Base-by-base conservation (phyloP, 306 rosid genomes). In the Ammopiptanthus mongolicus region DNA sequence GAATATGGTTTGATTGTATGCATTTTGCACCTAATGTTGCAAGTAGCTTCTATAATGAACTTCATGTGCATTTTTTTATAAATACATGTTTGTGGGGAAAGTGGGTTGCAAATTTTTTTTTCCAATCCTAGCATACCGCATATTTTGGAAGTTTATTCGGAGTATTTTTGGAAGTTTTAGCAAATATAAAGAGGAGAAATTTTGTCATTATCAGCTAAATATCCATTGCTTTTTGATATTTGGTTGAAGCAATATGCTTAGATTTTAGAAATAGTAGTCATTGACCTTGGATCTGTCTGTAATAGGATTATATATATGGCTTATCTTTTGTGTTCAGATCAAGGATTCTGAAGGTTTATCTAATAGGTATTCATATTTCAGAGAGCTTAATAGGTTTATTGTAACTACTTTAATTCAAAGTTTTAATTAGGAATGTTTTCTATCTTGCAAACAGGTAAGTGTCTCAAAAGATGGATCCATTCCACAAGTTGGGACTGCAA, bases 301-400 rank as follows among this genome's bases (percentile, higher is more conserved):
- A 17, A 57, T 2, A 66, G 12, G 37, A 80, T 65, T 73, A 36
- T 31, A 21, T 52, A 17, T 3, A 21, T 31, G 10, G 18, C 33
- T 29, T 71, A 52, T 71, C 39, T 71, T 42, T 78, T 71, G 58
- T 59, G 63, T 60, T 52, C 67, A 39, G 33, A 67, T 56, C 42
- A 55, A 19, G 50, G 73, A 62, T 69, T 74, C 41, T 9, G 25
- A 13, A 10, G 39, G 31, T 52, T 41, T 48, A 44, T 48, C 58
- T 47, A 55, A 48, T 37, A 69, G 75, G 47, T 71, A 29, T 29
- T 71, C 42, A 28, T 33, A 52, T 31, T 42, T 71, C 28, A 28
- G 57, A 37, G 29, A 55, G 65, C 9, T 29, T 22, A 55, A 64
- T 68, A 65, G 33, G 31, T 55, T 50, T 39, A 25, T 52, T 25